phyloP scores from a whole-genome alignment of 2,329 filamentous ascomycete species.

The Aspergillus caelatus region DNA sequence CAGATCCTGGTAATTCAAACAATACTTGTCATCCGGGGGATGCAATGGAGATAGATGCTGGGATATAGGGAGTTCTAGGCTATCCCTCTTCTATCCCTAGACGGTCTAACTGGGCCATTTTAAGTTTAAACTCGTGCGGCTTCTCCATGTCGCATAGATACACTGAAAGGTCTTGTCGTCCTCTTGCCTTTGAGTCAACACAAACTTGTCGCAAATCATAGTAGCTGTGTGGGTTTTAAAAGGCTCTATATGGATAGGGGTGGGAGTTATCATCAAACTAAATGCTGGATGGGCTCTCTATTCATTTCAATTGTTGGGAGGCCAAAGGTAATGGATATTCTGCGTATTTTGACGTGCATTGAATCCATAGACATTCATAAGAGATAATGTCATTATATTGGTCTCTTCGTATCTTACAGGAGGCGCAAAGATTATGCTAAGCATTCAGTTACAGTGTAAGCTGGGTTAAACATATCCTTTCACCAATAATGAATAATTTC shows the following conservation, averaged over 20 bases:
- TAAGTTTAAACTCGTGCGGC: neutral
- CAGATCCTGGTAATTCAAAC: neutral
- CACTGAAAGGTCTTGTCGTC: neutral
- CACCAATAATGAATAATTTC: neutral
- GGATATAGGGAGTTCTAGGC: neutral
- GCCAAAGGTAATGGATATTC: neutral
- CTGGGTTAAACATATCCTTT: neutral
- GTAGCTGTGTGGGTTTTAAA: neutral
- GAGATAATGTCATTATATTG: neutral
- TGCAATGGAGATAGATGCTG: conserved; percentile 13
- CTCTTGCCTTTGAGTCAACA: neutral
- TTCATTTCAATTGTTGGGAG: neutral
- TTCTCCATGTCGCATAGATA: neutral
- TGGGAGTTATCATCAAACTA: neutral
- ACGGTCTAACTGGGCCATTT: neutral
- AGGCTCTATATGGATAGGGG: neutral
- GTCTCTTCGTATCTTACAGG: neutral
- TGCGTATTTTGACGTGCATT: neutral
- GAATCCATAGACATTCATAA: neutral
- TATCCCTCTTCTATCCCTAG: neutral
- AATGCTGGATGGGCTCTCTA: neutral
- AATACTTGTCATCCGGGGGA: neutral
- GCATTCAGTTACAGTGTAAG: neutral
- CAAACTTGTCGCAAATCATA: neutral
- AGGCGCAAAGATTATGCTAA: neutral